These are phyloP conservation scores for Elaeis oleifera DNA, from an alignment of 202 grass and related monocot species.

Conservation along the genomic window DNA sequence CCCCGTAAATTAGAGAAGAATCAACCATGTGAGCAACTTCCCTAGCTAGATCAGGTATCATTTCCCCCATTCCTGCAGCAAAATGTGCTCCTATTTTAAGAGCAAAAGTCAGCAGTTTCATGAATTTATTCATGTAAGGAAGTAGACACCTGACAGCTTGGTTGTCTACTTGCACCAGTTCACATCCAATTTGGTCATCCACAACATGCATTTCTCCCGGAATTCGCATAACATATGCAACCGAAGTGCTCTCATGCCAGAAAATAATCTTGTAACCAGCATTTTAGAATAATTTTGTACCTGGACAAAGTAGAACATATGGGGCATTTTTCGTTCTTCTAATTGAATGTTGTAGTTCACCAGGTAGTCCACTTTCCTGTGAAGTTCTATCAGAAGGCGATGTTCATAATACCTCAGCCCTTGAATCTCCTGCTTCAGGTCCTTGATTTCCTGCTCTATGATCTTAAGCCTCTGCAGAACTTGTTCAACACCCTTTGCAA, in stretches of 20 bases:
- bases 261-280: slow-evolving; percentile 64
- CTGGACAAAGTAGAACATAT: slow-evolving; percentile 83
- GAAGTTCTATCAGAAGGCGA: slow-evolving; percentile 65
- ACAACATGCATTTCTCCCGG: slow-evolving; percentile 82
- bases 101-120: slow-evolving; percentile 83
- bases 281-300: slow-evolving; percentile 43
- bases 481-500: slow-evolving; percentile 82
- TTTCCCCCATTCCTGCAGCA: slow-evolving; percentile 73
- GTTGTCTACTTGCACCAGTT: slow-evolving; percentile 78
- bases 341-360: slow-evolving; percentile 70
- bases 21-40: slow-evolving; percentile 64
- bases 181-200: slow-evolving; percentile 79
- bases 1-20: slow-evolving; percentile 34
- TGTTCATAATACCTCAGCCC: slow-evolving; percentile 79
- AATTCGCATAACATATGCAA: slow-evolving; percentile 86
- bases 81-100: slow-evolving; percentile 86
- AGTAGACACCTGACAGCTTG: slow-evolving; percentile 54
- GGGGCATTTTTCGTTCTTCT: slow-evolving; percentile 76
- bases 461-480: slow-evolving; percentile 78
- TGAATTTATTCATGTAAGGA: slow-evolving; percentile 78
- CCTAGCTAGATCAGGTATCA: slow-evolving; percentile 85
- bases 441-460: slow-evolving; percentile 83
- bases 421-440: slow-evolving; percentile 80
- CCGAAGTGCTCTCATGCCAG: slow-evolving; percentile 59
- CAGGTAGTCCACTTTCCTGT: slow-evolving; percentile 73